Conservation (phyloP, 2,329 filamentous ascomycete genomes). For the Aspergillus phoenicis region DNA sequence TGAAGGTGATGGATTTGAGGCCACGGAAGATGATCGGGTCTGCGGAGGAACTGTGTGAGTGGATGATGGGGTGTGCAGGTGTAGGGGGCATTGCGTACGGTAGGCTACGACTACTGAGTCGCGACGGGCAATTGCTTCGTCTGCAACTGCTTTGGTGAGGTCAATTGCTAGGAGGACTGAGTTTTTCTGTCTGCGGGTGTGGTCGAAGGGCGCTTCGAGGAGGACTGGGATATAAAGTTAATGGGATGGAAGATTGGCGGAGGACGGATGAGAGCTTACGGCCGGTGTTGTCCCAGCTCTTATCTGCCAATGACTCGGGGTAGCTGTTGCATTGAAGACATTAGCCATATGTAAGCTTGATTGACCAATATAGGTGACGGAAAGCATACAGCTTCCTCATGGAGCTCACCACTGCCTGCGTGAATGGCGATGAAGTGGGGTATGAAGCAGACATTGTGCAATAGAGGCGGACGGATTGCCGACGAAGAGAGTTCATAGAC, state of each 20-base stretch:
- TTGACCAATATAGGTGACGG: slow-evolving; percentile 12
- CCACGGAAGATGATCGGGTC: slow-evolving; percentile 96
- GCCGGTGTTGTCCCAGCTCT: slow-evolving; percentile 95
- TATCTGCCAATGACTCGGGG: slow-evolving; percentile 84
- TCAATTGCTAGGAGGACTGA: slow-evolving; percentile 84
- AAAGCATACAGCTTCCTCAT: slow-evolving; percentile 76
- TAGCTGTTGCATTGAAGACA: slow-evolving; percentile 60
- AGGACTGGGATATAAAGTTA: slow-evolving; percentile 53
- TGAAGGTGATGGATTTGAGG: slow-evolving; percentile 82
- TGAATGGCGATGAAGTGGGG: slow-evolving; percentile 60
- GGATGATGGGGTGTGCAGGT: not conserved
- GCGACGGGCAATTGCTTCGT: slow-evolving; percentile 79
- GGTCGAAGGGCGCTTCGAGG: slow-evolving; percentile 67
- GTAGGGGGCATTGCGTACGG: slow-evolving; percentile 57
- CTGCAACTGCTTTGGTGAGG: slow-evolving; percentile 82
- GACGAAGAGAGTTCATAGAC: slow-evolving; percentile 30
- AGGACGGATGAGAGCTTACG: slow-evolving; percentile 44
- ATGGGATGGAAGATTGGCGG: not conserved
- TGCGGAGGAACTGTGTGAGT: slow-evolving; percentile 39
- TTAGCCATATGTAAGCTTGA: slow-evolving; percentile 18
- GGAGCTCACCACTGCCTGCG: slow-evolving; percentile 69
- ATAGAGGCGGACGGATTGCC: slow-evolving; percentile 23
- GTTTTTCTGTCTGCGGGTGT: slow-evolving; percentile 60
- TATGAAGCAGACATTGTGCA: slow-evolving; percentile 39
- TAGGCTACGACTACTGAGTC: slow-evolving; percentile 86